Evolutionary conservation across 441 rosid species (phyloP).

Genomic region (Manihot esculenta): DNA sequence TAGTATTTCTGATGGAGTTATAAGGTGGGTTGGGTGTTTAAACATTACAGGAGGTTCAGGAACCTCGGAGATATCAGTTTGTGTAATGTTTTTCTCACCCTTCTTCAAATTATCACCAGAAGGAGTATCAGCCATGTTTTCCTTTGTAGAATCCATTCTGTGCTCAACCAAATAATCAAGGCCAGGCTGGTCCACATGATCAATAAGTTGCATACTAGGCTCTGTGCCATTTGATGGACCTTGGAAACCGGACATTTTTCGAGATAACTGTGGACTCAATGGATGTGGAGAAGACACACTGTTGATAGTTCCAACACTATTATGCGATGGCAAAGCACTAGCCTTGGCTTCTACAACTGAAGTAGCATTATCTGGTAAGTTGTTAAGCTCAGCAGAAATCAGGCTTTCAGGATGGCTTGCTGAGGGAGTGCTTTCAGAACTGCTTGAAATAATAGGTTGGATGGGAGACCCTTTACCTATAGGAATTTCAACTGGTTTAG

Average conservation of each 20-base stretch:
- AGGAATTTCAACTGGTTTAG: slow-evolving; percentile 35
- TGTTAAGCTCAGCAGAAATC: slow-evolving; percentile 42
- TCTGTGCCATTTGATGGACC: slow-evolving; percentile 37
- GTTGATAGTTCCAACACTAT: slow-evolving; percentile 37
- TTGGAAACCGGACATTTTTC: slow-evolving; percentile 52
- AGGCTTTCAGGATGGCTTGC: slow-evolving; percentile 34
- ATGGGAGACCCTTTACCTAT: slow-evolving; percentile 25
- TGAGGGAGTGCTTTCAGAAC: slow-evolving; percentile 31
- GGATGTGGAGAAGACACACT: slow-evolving; percentile 45
- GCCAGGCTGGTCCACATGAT: slow-evolving; percentile 44
- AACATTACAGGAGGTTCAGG: slow-evolving; percentile 48
- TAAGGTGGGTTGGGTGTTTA: slow-evolving; percentile 82
- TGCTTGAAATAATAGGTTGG: slow-evolving; percentile 28
- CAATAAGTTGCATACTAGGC: slow-evolving; percentile 32
- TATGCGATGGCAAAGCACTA: slow-evolving; percentile 34
- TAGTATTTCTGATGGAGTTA: slow-evolving; percentile 82
- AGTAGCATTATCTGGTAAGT: slow-evolving; percentile 33
- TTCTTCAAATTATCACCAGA: slow-evolving; percentile 45
- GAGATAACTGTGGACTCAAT: slow-evolving; percentile 56
- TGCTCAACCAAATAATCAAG: slow-evolving; percentile 55
- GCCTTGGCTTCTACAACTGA: slow-evolving; percentile 40
- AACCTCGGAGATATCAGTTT: slow-evolving; percentile 44
- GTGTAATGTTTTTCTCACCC: slow-evolving; percentile 44
- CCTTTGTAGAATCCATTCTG: slow-evolving; percentile 40
- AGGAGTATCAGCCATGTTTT: slow-evolving; percentile 37